Percentiles rank a stretch among this genome's conserved stretches.
Conservation (phyloP, 306 rosid species). For the Vachellia pachyceras region DNA sequence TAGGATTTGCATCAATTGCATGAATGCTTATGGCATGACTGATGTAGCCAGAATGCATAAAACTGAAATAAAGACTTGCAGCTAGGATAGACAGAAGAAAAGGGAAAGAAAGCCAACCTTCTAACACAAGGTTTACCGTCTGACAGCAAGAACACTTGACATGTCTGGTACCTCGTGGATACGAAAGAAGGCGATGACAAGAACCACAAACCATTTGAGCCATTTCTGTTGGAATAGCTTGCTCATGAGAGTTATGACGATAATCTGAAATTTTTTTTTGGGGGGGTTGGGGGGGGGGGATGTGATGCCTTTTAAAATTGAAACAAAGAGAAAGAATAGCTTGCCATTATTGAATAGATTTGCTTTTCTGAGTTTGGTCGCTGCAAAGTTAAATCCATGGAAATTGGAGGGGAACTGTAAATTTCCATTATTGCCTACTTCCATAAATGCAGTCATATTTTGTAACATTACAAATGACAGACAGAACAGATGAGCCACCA, state of each 20-base stretch:
- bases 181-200: conserved; percentile 77
- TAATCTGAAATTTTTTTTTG: too few relatives aligned
- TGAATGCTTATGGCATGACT: conserved; percentile 12
- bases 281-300: too few relatives aligned
- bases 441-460: background rate
- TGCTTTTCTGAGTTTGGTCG: too few relatives aligned
- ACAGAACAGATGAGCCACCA: background rate
- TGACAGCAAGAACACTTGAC: conserved; percentile 89
- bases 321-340: background rate
- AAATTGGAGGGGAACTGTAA: background rate
- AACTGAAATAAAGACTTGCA: conserved; percentile 4
- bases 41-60: conserved; percentile 30
- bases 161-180: conserved; percentile 70
- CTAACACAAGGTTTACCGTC: conserved; percentile 76
- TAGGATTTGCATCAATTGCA: background rate
- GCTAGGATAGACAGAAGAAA: conserved; percentile 17
- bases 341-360: too few relatives aligned
- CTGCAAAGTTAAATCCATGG: background rate
- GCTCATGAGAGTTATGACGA: conserved; percentile 14
- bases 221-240: conserved; percentile 54
- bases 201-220: conserved; percentile 95
- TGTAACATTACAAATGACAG: background rate
- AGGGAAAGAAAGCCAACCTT: conserved; percentile 56
- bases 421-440: background rate
- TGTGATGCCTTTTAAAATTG: too few relatives aligned